Base-by-base conservation (phyloP, 495 filamentous ascomycete species). In the Letharia columbiana region DNA sequence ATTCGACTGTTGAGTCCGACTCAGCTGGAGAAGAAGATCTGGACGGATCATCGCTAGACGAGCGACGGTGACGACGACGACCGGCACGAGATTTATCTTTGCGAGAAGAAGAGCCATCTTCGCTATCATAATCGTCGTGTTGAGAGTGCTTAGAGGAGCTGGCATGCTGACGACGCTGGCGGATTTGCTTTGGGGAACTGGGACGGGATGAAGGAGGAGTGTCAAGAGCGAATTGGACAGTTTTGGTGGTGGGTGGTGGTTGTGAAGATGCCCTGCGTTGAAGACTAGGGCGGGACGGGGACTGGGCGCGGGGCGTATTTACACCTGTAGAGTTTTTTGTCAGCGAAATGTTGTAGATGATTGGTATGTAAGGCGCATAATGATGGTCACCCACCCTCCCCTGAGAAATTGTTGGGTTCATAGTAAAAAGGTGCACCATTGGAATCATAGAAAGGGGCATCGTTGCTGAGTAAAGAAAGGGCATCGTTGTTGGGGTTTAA, bases 1-100 rank as follows among this genome's bases (percentile, higher is more conserved):
- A 69, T 10, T 83, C 80, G 44, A 82, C 73, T 5, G 81, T 83
- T 35, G 80, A 75, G 37, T 82, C 80, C 6, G 77, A 79, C 33
- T 75, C 74, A 1, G 75, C 75, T 42, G 70, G 67, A 54, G 69
- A 66, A 52, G 65, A 67, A 63, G 62, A 62, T 54, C 65, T 54
- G 41, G 66, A 60, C 42, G 62, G 39, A 18, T 68, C 61, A 39
- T 69, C 62, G 44, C 54, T 69, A 58, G 39, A 68, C 62, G 65
- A 71, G 66, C 39, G 71, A 66, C 71, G 75, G 23, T 67, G 73
- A 42, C 68, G 75, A 58, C 56, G 72, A 60, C 69, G 73, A 60
- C 71, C 69, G 63, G 70, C 52, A 47, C 33, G 66, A 60, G 44
- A 28, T 45, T 59, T 44, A 23, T 67, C 60, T 35, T 65, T 58